phyloP scores from a whole-genome alignment of 495 filamentous ascomycete genomes.

The Stereocaulon alpinum region DNA sequence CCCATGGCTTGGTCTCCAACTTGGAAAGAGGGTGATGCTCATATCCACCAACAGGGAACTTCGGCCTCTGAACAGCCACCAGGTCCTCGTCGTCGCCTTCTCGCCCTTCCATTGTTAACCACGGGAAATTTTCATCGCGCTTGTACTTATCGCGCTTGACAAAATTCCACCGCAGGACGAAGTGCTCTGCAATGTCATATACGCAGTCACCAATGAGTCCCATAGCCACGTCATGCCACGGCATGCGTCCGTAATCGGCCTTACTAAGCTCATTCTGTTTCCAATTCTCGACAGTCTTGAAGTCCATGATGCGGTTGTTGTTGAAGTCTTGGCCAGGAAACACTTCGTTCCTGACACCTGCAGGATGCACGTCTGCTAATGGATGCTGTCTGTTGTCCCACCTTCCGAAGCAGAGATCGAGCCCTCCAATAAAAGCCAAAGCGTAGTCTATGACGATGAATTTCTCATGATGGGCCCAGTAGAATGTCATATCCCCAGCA shows the following conservation, averaged over 20 bases:
- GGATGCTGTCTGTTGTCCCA: slow-evolving; percentile 85
- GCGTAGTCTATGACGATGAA: slow-evolving; percentile 89
- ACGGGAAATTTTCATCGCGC: slow-evolving; percentile 65
- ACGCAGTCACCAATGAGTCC: slow-evolving; percentile 79
- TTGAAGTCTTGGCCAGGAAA: slow-evolving; percentile 97
- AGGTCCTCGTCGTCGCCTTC: slow-evolving; percentile 70
- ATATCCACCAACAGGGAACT: slow-evolving; percentile 79
- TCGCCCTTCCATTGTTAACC: slow-evolving; percentile 74
- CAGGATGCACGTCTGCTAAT: slow-evolving; percentile 78
- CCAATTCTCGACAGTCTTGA: slow-evolving; percentile 84
- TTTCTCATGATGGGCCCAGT: slow-evolving; percentile 98
- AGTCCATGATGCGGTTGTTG: slow-evolving; percentile 92
- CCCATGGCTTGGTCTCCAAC: slow-evolving; percentile 40
- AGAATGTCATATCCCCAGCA: slow-evolving; percentile 91
- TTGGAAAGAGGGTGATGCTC: slow-evolving; percentile 66
- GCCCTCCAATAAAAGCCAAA: slow-evolving; percentile 80
- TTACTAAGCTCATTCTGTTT: slow-evolving; percentile 88
- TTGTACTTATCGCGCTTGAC: slow-evolving; percentile 98
- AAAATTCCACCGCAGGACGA: slow-evolving; percentile 93
- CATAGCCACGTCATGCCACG: slow-evolving; percentile 95
- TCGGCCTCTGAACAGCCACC: slow-evolving; percentile 75
- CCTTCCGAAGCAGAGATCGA: slow-evolving; percentile 93
- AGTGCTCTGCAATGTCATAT: slow-evolving; percentile 93
- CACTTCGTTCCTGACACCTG: slow-evolving; percentile 67
- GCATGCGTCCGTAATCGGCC: slow-evolving; percentile 87